Evolutionary conservation across 805 yeast genomes (phyloP), one percentile per base, ranked within the genome.

Genomic region (Pichia rugopelliculosa): DNA sequence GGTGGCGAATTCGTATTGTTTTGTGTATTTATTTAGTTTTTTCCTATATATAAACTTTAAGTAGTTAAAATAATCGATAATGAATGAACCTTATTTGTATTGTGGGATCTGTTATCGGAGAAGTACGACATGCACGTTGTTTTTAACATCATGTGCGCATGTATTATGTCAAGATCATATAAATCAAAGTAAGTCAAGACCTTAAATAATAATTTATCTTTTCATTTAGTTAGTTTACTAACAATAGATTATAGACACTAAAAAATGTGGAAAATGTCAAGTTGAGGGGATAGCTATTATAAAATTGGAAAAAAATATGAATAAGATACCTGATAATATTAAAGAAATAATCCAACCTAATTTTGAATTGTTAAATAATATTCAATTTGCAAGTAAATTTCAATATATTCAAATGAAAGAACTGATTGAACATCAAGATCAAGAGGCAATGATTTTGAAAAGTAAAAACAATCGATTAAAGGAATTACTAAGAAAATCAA

Each of bases 61-160:
- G n/a, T n/a, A n/a, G n/a, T n/a, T n/a, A n/a, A 30, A 30, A 6
- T 39, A 13, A 8, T 21, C 5, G n/a, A 30, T 20, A 12, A 44
- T 44, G 46, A 13, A 44, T 12, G 47, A 44, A 17, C 42, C 39
- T 10, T 46, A 41, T 41, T 25, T 46, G 39, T 46, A 41, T 27
- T 46, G 49, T 30, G 45, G 49, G 1, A 27, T 42, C 5, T 41
- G 49, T 33, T 42, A 23, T 30, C 21, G 27, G 15, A 46, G 27
- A 23, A 40, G 39, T 21, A 26, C 10, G 7, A 41, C 42, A 2
- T 22, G 24, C 12, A 24, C 24, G 3, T 20, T 36, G 11, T 46
- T 26, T 18, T 39, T 46, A 25, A 45, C 48, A 12, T 46, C 49
- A 17, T 46, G 49, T 46, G 49, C 45, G 10, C 45, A 46, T 24